These are phyloP conservation scores for Leishmania tarentolae DNA, from an alignment of 208 protist species.

Conservation along the genomic window DNA sequence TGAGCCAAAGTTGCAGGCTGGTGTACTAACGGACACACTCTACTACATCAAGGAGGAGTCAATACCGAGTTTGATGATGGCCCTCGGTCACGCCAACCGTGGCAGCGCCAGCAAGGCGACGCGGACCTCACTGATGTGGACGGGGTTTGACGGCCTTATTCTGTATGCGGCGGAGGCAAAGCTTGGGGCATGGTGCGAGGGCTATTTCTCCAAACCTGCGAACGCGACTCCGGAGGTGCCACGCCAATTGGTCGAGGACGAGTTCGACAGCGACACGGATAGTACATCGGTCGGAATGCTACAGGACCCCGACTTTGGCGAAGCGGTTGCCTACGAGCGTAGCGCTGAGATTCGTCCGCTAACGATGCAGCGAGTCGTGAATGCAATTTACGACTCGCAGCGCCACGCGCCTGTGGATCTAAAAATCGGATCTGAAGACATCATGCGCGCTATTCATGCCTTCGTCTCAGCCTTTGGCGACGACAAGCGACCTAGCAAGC, in stretches of 20 bases:
- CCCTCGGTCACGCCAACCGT: constrained; percentile 18
- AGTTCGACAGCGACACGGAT: constrained; percentile 56
- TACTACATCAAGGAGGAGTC: constrained; percentile 32
- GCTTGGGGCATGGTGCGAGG: constrained; percentile 52
- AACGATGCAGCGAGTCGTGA: constrained; percentile 77
- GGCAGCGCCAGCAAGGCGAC: constrained; percentile 6
- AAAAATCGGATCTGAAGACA: constrained; percentile 77
- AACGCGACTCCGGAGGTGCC: constrained; percentile 24
- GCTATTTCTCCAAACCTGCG: constrained; percentile 41
- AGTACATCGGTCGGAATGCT: constrained; percentile 16
- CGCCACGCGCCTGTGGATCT: constrained; percentile 47
- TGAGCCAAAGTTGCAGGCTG: constrained; percentile 30
- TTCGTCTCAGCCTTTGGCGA: constrained; percentile 57
- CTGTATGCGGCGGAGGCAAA: constrained; percentile 39
- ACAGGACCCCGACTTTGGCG: constrained; percentile 54
- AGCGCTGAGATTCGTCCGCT: constrained; percentile 74
- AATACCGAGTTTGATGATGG: constrained; percentile 19
- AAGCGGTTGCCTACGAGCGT: constrained; percentile 81
- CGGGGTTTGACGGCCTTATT: constrained; percentile 20
- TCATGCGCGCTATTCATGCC: constrained; percentile 55
- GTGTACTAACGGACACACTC: constrained; percentile 47
- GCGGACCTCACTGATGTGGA: background rate
- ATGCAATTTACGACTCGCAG: constrained; percentile 87
- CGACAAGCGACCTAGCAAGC: constrained; percentile 57
- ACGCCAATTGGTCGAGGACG: constrained; percentile 35